Conservation (phyloP, 257 asterid species). For the Solanum clarkiae region DNA sequence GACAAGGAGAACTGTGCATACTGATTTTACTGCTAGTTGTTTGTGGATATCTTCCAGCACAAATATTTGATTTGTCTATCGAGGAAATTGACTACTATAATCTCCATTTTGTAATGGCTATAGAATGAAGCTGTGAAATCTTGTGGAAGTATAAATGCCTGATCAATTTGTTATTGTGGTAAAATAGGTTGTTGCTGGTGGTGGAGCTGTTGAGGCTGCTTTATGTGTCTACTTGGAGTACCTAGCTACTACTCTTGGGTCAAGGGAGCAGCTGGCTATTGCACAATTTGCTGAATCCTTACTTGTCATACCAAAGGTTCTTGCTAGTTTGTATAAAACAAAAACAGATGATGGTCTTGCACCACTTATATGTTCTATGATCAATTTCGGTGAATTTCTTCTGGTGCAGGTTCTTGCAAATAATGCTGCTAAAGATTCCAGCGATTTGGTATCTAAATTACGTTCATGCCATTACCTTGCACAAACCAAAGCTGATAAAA, state of each 20-base stretch:
- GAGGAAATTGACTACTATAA: neutral
- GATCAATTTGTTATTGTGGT: neutral
- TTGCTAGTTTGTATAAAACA: neutral
- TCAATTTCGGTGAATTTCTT: neutral
- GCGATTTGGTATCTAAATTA: constrained; percentile 82
- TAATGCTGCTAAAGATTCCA: constrained; percentile 98
- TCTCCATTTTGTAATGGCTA: neutral
- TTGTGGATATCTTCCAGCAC: neutral
- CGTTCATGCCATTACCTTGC: constrained; percentile 91
- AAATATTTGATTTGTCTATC: neutral
- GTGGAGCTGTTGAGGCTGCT: constrained; percentile 98
- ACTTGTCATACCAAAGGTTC: constrained; percentile 82
- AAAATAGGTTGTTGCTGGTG: constrained; percentile 89
- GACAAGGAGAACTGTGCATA: neutral
- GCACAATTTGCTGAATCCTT: constrained; percentile 96
- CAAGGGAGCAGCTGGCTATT: constrained; percentile 96
- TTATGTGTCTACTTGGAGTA: constrained; percentile 82
- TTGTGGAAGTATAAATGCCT: neutral
- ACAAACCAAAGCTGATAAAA: constrained; percentile 90
- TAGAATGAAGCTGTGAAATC: neutral
- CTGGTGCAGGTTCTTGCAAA: constrained; percentile 84
- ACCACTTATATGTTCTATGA: neutral
- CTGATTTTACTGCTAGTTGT: neutral
- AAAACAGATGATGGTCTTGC: neutral
- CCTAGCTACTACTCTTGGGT: constrained; percentile 86